These are phyloP conservation scores for Pyrrhoderma noxium DNA, from an alignment of 1,284 basidiomycete genomes.

Conservation along the genomic window DNA sequence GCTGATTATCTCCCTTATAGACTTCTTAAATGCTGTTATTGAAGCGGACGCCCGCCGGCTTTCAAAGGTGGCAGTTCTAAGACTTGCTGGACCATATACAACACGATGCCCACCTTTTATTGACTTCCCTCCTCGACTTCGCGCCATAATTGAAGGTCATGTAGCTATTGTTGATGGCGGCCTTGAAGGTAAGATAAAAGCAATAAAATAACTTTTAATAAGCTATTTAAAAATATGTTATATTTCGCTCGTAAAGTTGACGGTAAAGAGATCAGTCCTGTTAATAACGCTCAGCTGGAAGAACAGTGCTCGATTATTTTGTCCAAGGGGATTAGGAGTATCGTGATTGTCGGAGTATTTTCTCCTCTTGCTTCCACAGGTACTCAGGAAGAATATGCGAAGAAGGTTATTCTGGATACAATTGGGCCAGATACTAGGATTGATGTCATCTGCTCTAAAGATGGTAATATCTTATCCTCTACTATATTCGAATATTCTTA, in stretches of 20 bases:
- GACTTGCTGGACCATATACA: conserved; percentile 43
- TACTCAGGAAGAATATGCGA: conserved; percentile 41
- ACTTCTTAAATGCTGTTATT: conserved; percentile 48
- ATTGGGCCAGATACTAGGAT: conserved; percentile 27
- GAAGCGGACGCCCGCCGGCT: conserved; percentile 41
- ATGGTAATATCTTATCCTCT: conserved; percentile 26
- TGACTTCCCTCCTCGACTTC: conserved; percentile 39
- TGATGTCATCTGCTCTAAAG: conserved; percentile 36
- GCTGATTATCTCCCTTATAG: not conserved
- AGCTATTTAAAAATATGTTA: too few species aligned
- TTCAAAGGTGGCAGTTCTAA: conserved; percentile 45
- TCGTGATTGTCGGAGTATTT: conserved; percentile 43
- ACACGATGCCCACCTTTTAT: conserved; percentile 36
- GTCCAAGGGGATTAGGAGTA: conserved; percentile 34
- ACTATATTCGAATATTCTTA: conserved; percentile 24
- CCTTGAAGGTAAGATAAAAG: conserved; percentile 29
- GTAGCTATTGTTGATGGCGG: conserved; percentile 41
- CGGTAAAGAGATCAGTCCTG: conserved; percentile 36
- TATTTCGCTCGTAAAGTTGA: too few species aligned
- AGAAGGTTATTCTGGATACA: conserved; percentile 33
- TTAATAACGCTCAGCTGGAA: conserved; percentile 35
- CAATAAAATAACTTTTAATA: too few species aligned
- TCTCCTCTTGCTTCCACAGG: conserved; percentile 40
- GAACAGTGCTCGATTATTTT: conserved; percentile 36
- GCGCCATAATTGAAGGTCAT: conserved; percentile 36